Evolutionary conservation across 345 rosid species (phyloP).

Genomic region (Carallia brachiata): DNA sequence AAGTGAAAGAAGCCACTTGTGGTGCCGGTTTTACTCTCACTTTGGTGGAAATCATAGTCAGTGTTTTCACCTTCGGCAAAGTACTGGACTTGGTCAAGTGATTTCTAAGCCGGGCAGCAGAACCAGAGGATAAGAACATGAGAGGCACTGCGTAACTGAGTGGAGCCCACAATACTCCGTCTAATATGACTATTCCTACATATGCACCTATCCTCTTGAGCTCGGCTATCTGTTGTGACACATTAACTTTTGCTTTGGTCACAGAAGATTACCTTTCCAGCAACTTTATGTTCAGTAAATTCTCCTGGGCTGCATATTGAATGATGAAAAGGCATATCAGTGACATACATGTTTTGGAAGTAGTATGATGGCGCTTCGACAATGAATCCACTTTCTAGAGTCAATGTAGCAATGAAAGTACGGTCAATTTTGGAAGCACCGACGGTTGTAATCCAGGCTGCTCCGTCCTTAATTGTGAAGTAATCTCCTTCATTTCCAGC

Average conservation of each 20-base stretch:
- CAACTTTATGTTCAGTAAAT: slow-evolving; percentile 27
- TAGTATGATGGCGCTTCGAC: no score
- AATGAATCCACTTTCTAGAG: no score
- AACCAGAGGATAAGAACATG: slow-evolving; percentile 17
- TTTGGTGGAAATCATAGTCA: slow-evolving; percentile 33
- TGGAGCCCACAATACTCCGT: slow-evolving; percentile 4
- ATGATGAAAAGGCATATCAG: slow-evolving; percentile 27
- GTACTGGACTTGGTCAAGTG: neutral
- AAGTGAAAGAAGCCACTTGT: slow-evolving; percentile 56
- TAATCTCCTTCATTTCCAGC: slow-evolving; percentile 53
- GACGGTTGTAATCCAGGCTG: no score
- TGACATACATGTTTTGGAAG: slow-evolving; percentile 2
- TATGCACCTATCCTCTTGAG: slow-evolving; percentile 34
- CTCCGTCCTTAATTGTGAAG: slow-evolving; percentile 22
- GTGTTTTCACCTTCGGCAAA: slow-evolving; percentile 24
- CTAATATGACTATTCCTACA: slow-evolving; percentile 32
- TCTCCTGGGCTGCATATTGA: slow-evolving; percentile 20
- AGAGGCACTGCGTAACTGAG: slow-evolving; percentile 25
- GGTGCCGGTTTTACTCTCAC: slow-evolving; percentile 46
- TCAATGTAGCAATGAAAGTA: no score
- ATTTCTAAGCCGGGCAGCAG: slow-evolving; percentile 12
- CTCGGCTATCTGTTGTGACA: slow-evolving; percentile 18
- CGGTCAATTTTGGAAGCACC: no score
- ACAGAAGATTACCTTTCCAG: slow-evolving; percentile 40
- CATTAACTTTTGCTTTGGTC: slow-evolving; percentile 6